phyloP scores from a whole-genome alignment of 805 yeast genomes.

The Metschnikowia henanensis region DNA sequence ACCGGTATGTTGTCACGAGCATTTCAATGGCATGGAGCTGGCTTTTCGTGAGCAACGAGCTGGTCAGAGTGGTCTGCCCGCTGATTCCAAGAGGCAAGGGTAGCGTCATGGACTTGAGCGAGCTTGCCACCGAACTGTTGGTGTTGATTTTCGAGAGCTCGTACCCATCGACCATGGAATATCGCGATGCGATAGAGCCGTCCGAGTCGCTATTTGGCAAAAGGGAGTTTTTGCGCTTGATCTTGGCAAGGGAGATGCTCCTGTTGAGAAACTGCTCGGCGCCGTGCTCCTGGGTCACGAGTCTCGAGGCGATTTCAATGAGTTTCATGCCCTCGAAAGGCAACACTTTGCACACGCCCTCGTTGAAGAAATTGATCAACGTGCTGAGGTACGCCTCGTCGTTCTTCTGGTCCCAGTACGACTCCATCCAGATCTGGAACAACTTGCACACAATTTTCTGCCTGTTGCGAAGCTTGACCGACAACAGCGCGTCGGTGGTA shows the following conservation, averaged over 20 bases:
- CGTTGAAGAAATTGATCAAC: constrained; percentile 75
- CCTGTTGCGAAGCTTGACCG: constrained; percentile 51
- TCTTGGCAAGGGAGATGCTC: constrained; percentile 41
- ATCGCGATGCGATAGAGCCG: constrained; percentile 28
- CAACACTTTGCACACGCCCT: constrained; percentile 57
- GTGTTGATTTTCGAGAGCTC: constrained; percentile 53
- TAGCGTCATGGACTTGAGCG: constrained; percentile 39
- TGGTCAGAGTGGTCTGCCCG: constrained; percentile 40
- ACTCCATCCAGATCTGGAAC: constrained; percentile 84
- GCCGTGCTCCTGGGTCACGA: constrained; percentile 43
- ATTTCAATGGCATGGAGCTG: constrained; percentile 49
- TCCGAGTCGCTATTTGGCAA: constrained; percentile 21
- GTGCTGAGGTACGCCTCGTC: constrained; percentile 68
- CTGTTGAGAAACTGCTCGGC: constrained; percentile 52
- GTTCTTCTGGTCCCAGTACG: constrained; percentile 72
- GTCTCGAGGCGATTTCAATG: constrained; percentile 59
- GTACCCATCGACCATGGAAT: constrained; percentile 57
- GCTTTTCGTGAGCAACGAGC: constrained; percentile 36
- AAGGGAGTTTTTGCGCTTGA: constrained; percentile 38
- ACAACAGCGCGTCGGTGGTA: constrained; percentile 33
- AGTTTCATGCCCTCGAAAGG: constrained; percentile 67
- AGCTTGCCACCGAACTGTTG: constrained; percentile 43
- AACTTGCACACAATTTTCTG: constrained; percentile 66
- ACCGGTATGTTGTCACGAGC: constrained; percentile 52
- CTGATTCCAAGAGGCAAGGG: constrained; percentile 46